A percentile compares a stretch with the other conserved stretches of the same genome.
Evolutionary conservation across 192 early-diverging fungal genomes (phyloP).

Genomic region (Coemansia sp.): DNA sequence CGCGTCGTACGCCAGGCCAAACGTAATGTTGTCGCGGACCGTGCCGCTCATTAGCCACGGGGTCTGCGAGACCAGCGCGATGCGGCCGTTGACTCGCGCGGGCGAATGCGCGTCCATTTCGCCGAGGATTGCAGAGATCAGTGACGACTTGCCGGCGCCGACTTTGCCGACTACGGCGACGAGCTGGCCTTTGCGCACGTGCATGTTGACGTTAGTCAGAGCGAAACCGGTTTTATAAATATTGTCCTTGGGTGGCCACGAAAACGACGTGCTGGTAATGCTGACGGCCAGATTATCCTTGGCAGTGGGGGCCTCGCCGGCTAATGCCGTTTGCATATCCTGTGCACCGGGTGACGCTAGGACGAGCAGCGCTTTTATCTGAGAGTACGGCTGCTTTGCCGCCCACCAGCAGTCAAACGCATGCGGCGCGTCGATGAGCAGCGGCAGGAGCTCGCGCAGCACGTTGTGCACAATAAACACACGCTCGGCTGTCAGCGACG

Average conservation of each 20-base stretch:
- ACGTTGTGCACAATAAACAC: conserved; percentile 37
- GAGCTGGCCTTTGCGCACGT: conserved; percentile 59
- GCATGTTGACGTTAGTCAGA: conserved; percentile 55
- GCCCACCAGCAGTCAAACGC: conserved; percentile 41
- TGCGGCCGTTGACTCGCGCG: neutral
- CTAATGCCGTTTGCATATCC: too few relatives aligned
- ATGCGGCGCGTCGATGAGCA: conserved; percentile 37
- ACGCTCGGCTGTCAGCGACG: conserved; percentile 13
- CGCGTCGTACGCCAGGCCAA: conserved; percentile 29
- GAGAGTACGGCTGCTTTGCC: conserved; percentile 18
- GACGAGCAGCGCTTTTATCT: conserved; percentile 8
- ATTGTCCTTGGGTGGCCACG: conserved; percentile 3
- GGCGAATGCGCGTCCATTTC: conserved; percentile 54
- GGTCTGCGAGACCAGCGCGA: conserved; percentile 27
- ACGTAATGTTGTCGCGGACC: conserved; percentile 48
- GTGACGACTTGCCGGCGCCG: conserved; percentile 81
- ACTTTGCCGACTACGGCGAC: conserved; percentile 77
- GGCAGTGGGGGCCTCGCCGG: too few relatives aligned
- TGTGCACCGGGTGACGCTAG: neutral
- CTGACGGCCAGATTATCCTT: neutral
- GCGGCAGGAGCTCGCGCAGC: conserved; percentile 34
- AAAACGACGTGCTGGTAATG: conserved; percentile 8
- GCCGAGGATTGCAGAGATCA: conserved; percentile 75
- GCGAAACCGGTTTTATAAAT: conserved; percentile 26
- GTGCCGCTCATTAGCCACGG: conserved; percentile 51